Evolutionary conservation across 176 grass and related monocot genomes (phyloP).

Genomic region (Chloris gayana): DNA sequence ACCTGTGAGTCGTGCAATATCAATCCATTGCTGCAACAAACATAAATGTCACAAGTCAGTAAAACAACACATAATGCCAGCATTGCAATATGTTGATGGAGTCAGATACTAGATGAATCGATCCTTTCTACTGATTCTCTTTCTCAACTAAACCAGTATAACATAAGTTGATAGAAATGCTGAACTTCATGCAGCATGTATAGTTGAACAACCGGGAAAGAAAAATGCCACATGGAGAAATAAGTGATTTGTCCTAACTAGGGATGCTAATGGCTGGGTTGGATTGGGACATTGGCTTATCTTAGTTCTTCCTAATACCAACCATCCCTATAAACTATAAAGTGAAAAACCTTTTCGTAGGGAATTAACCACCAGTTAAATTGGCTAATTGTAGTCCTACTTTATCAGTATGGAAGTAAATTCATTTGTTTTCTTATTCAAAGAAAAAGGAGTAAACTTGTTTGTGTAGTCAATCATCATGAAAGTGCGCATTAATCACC

Average conservation of each 20-base stretch:
- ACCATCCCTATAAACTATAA: neutral
- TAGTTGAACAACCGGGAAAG: neutral
- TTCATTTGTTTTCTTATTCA: neutral
- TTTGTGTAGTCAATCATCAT: neutral
- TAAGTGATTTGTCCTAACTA: neutral
- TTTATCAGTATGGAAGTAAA: constrained; percentile 6
- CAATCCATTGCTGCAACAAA: constrained; percentile 96
- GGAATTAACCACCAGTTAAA: neutral
- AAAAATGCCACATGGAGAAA: neutral
- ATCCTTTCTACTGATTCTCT: neutral
- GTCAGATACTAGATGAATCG: neutral
- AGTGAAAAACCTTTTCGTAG: neutral
- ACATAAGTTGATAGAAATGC: neutral
- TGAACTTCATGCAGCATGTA: neutral
- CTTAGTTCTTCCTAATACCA: neutral
- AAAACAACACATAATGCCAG: constrained; percentile 9
- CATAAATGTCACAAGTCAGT: constrained; percentile 20
- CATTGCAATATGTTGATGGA: neutral
- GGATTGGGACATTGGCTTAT: neutral
- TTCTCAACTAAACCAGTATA: constrained; percentile 8
- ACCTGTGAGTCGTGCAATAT: constrained; percentile 87
- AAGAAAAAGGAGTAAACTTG: neutral
- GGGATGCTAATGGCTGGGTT: neutral
- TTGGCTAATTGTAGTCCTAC: neutral
- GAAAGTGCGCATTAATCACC: constrained; percentile 4